Base-by-base conservation (phyloP, 805 yeast genomes). In the Zygosaccharomyces siamensis region DNA sequence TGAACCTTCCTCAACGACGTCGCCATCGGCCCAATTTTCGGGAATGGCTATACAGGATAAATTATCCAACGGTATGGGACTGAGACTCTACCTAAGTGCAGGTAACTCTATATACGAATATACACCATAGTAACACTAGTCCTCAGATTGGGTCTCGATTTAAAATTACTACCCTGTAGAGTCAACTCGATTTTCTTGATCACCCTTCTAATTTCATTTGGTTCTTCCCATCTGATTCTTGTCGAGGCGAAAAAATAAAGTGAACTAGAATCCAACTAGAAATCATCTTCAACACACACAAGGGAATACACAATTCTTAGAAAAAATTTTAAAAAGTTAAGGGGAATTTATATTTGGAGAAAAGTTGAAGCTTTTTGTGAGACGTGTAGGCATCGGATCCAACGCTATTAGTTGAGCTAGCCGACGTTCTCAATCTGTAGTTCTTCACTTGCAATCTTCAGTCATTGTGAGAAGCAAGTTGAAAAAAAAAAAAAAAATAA, bases 1-100 rank as follows among this genome's bases (percentile, higher is more conserved):
- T 18, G 38, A 42, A 36, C 26, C 26, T 20, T 18, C 49, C 14
- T 5, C 46, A 8, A 7, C 21, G 43, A 46, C 43, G 38, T 46
- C 31, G 30, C 26, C 39, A n/a, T 28, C 51, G 23, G 40, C 43
- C 31, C 53, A 41, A n/a, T 61, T 59, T 47, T 52, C 52, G 36
- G 56, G 62, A 7, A 55, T 62, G 55, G 58, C 62, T 4, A 12
- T 63, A 11, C 65, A 62, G 39, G 46, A 45, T 12, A 57, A 51
- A 43, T 43, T 62, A 31, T 43, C 59, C n/a, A 64, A 62, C 39
- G 46, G 59, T 3, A 53, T 35, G 2, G 68, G 68, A 6, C 32
- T 59, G 10, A 50, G 66, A 24, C 47, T 63, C 14, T 43, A 56
- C 20, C 36, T 57, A 12, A 63, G 62, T 7, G 56, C 63, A 6